phyloP scores from a whole-genome alignment of 2,329 filamentous ascomycete genomes.

The Fusarium tjaetaba region DNA sequence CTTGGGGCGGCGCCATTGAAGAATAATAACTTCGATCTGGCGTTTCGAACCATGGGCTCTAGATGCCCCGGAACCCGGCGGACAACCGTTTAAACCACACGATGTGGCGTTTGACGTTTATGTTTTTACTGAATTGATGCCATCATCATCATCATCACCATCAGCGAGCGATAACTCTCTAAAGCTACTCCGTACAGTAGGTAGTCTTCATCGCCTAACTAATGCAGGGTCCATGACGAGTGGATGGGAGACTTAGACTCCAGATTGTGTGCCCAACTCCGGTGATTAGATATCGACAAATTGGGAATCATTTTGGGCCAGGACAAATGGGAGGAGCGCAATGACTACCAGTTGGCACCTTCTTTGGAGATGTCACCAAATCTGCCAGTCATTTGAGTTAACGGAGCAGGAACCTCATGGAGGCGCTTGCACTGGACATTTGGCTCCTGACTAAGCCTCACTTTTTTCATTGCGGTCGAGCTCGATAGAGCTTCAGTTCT shows the following conservation, averaged over 20 bases:
- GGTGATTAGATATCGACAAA: not conserved
- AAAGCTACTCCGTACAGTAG: not conserved
- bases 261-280: constrained; percentile 12
- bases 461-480: not conserved
- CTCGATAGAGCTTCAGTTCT: not conserved
- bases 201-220: not conserved
- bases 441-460: constrained; percentile 1
- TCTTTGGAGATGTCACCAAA: constrained; percentile 10
- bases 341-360: not conserved
- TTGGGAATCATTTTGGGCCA: not conserved
- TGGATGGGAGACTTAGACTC: not conserved
- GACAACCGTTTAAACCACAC: constrained; percentile 9
- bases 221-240: constrained; percentile 13
- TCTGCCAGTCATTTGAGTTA: constrained; percentile 8
- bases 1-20: constrained; percentile 24
- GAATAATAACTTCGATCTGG: constrained; percentile 1
- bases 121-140: constrained; percentile 12
- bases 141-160: not conserved
- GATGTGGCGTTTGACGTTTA: constrained; percentile 32
- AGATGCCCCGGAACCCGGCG: not conserved
- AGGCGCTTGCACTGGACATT: not conserved
- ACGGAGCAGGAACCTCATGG: constrained; percentile 1
- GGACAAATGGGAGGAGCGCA: not conserved
- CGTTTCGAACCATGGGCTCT: constrained; percentile 8
- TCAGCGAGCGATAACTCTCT: constrained; percentile 1